Percentiles rank a stretch among this genome's conserved stretches.
Conservation (phyloP, 345 rosid species). For the Noccaea caerulescens region DNA sequence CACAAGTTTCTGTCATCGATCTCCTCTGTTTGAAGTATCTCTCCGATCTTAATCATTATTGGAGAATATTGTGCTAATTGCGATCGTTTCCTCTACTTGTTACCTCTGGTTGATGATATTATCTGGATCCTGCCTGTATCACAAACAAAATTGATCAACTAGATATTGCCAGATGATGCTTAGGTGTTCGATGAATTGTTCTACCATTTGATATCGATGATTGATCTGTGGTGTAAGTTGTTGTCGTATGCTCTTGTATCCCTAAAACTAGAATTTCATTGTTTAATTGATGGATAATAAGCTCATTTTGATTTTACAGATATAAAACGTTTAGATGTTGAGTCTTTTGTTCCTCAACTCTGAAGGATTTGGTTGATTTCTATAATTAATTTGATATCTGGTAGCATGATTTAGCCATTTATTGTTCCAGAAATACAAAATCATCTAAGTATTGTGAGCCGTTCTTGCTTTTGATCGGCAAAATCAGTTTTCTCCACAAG, state of each 20-base stretch:
- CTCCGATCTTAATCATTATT: not conserved
- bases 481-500: slow-evolving; percentile 10
- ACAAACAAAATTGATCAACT: not conserved
- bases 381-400: not conserved
- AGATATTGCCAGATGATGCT: slow-evolving; percentile 18
- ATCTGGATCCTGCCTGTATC: slow-evolving; percentile 20
- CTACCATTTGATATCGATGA: slow-evolving; percentile 3
- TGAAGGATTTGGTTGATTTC: slow-evolving; percentile 11
- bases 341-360: slow-evolving; percentile 1
- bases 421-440: not conserved
- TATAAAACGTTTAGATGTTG: not conserved
- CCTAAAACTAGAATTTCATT: not conserved
- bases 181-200: slow-evolving; percentile 32
- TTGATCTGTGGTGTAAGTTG: slow-evolving; percentile 5
- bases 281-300: slow-evolving; percentile 17
- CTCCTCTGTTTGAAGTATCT: not conserved
- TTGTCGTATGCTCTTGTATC: slow-evolving; percentile 2
- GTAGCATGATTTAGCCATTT: not conserved
- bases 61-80: not conserved
- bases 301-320: slow-evolving; percentile 18
- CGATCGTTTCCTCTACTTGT: slow-evolving; percentile 12
- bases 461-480: slow-evolving; percentile 8
- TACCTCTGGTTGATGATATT: slow-evolving; percentile 21
- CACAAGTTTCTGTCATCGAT: not conserved
- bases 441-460: not conserved